Percentiles rank a stretch among this genome's conserved stretches.
Evolutionary conservation across 352 stramenopile species (phyloP).

Genomic region (Pythium aristosporum): DNA sequence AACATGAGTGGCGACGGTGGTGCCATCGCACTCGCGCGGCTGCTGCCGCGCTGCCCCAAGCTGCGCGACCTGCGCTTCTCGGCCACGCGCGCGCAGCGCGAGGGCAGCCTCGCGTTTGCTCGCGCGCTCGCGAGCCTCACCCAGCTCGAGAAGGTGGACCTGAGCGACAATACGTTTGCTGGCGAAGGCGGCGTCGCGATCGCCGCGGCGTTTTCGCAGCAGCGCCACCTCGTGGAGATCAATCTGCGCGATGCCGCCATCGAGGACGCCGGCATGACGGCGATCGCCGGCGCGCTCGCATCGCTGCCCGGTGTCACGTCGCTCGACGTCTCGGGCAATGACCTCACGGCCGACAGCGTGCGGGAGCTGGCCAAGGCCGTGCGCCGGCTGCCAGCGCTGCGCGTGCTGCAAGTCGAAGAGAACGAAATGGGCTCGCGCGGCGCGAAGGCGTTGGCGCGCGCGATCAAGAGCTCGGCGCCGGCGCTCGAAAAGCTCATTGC

Average conservation of each 20-base stretch:
- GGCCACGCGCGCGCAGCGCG: slow-evolving; percentile 85
- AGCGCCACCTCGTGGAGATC: slow-evolving; percentile 75
- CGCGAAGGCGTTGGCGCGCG: slow-evolving; percentile 65
- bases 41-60: slow-evolving; percentile 83
- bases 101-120: slow-evolving; percentile 87
- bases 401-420: slow-evolving; percentile 89
- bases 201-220: slow-evolving; percentile 69
- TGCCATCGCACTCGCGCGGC: slow-evolving; percentile 79
- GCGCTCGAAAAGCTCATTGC: slow-evolving; percentile 79
- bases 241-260: slow-evolving; percentile 91
- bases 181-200: slow-evolving; percentile 84
- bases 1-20: slow-evolving; percentile 96
- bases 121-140: slow-evolving; percentile 66
- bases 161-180: slow-evolving; percentile 95
- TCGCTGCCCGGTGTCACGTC: slow-evolving; percentile 42
- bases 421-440: slow-evolving; percentile 93
- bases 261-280: slow-evolving; percentile 87
- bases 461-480: slow-evolving; percentile 49
- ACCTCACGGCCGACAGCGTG: slow-evolving; percentile 77
- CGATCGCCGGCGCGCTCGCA: slow-evolving; percentile 80
- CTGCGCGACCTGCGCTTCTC: slow-evolving; percentile 94
- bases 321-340: slow-evolving; percentile 94
- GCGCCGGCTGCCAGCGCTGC: slow-evolving; percentile 50
- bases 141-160: slow-evolving; percentile 85
- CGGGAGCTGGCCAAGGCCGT: slow-evolving; percentile 46